Evolutionary conservation across 371 early-diverging fungal genomes (phyloP), one percentile per base, ranked within the genome.

Genomic region (Circinella umbellata): DNA sequence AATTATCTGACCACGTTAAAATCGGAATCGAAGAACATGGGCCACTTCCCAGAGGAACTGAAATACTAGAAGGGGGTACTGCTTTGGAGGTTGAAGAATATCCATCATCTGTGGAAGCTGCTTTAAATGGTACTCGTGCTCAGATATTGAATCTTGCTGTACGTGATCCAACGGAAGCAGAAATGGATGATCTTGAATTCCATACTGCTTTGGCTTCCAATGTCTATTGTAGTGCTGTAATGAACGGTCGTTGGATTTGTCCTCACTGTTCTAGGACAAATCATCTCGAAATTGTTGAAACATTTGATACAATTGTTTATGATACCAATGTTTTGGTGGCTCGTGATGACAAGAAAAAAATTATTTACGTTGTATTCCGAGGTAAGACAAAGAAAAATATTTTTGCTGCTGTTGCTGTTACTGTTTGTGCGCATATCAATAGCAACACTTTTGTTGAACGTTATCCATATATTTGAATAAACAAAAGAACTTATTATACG

Each of bases 291-390:
- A 18, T 75, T n/a, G 57, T 72, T 37, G 61, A 64, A 38, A 69
- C 75, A 6, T 75, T 71, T 18, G 67, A 47, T 8, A 72, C 75
- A 9, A 48, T 64, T 10, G 17, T 69, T 14, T 67, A 62, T 59
- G 70, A 70, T 18, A 72, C 72, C 3, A 69, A 66, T 46, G 76
- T 68, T 39, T 51, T 63, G 38, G 61, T 76, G 34, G 62, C 69
- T 34, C 69, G 70, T 18, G 68, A 64, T 54, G 70, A 72, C 36
- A 42, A 48, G 18, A 61, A 70, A 27, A 69, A 76, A 62, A 51
- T 63, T 18, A 72, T 76, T 18, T 72, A 76, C 47, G 38, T 76
- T 36, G 67, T 60, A 20, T 76, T 72, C 60, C 69, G 76, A 57
- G 76, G 75, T 49, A 70, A 57, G 11, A 27, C 27, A n/a, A 11